phyloP scores from a whole-genome alignment of 768 basidiomycete species.

The Mycena albidolilacea region DNA sequence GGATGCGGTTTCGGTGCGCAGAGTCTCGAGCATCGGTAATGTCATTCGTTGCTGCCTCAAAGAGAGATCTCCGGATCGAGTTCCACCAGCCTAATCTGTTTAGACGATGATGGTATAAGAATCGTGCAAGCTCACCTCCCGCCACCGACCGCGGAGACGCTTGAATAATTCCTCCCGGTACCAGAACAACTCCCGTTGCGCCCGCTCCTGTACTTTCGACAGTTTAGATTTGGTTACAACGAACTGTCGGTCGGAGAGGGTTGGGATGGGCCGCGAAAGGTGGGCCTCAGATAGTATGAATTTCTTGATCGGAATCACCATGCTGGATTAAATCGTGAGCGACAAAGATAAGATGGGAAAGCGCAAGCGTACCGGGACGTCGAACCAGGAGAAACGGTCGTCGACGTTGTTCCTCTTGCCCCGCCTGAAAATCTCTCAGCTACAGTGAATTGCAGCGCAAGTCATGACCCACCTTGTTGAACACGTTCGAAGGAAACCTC shows the following conservation, averaged over 20 bases:
- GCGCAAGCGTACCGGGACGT: slow-evolving; percentile 74
- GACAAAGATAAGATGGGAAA: neutral
- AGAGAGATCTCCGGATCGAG: slow-evolving; percentile 81
- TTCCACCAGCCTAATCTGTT: slow-evolving; percentile 77
- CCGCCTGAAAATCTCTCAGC: slow-evolving; percentile 51
- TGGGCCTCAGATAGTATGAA: slow-evolving; percentile 71
- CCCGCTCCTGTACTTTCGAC: slow-evolving; percentile 68
- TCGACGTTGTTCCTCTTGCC: slow-evolving; percentile 58
- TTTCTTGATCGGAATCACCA: slow-evolving; percentile 82
- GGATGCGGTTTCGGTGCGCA: slow-evolving; percentile 77
- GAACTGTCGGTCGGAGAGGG: slow-evolving; percentile 91
- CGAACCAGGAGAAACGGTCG: slow-evolving; percentile 89
- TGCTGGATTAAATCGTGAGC: slow-evolving; percentile 51
- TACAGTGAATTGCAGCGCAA: neutral
- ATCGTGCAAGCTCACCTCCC: slow-evolving; percentile 73
- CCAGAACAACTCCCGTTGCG: slow-evolving; percentile 93
- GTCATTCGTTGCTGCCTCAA: slow-evolving; percentile 86
- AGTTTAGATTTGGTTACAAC: slow-evolving; percentile 84
- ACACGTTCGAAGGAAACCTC: slow-evolving; percentile 84
- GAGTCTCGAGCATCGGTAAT: slow-evolving; percentile 81
- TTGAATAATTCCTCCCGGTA: slow-evolving; percentile 91
- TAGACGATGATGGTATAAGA: slow-evolving; percentile 11
- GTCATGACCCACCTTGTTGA: slow-evolving; percentile 68
- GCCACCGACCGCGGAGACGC: slow-evolving; percentile 80
- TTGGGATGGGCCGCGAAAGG: slow-evolving; percentile 82